A percentile compares a stretch with the other conserved stretches of the same genome.
These are phyloP conservation scores for Silene uniflora DNA, from an alignment of 148 eudicot genomes.

Conservation along the genomic window DNA sequence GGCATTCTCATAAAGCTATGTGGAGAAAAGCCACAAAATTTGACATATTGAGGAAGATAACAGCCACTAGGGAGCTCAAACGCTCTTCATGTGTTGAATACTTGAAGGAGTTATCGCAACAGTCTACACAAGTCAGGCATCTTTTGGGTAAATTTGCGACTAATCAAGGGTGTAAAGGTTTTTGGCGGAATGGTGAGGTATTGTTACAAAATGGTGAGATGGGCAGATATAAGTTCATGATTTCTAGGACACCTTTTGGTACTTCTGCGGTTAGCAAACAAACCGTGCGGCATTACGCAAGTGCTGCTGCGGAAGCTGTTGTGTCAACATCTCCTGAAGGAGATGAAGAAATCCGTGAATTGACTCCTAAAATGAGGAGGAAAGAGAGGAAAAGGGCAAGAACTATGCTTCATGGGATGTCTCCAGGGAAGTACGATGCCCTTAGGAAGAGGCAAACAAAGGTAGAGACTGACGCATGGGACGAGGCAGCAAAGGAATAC, in stretches of 20 bases:
- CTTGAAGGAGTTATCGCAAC: slow-evolving; percentile 7
- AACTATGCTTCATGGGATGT: slow-evolving; percentile 48
- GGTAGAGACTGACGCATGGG: slow-evolving; percentile 90
- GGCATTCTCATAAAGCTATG: slow-evolving; percentile 20
- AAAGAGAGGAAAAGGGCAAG: slow-evolving; percentile 23
- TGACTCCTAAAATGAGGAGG: slow-evolving; percentile 36
- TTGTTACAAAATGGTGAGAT: slow-evolving; percentile 18
- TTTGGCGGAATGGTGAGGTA: too few species aligned
- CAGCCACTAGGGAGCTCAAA: background rate
- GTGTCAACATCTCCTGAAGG: slow-evolving; percentile 55
- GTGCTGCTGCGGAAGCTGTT: slow-evolving; percentile 64
- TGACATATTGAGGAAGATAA: slow-evolving; percentile 18
- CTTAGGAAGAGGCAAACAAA: slow-evolving; percentile 65
- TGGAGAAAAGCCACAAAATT: slow-evolving; percentile 34
- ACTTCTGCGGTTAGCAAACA: slow-evolving; percentile 20
- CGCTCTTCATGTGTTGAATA: background rate
- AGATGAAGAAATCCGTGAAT: slow-evolving; percentile 72
- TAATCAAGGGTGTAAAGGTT: background rate
- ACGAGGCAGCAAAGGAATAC: slow-evolving; percentile 79
- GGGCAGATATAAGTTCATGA: slow-evolving; percentile 18
- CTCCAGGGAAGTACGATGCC: slow-evolving; percentile 42
- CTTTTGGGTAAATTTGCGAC: slow-evolving; percentile 5
- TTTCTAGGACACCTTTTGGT: slow-evolving; percentile 29
- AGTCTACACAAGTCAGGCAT: slow-evolving; percentile 8
- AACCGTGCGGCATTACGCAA: slow-evolving; percentile 36